Conservation (phyloP, 768 basidiomycete genomes). For the Boletus sp. region DNA sequence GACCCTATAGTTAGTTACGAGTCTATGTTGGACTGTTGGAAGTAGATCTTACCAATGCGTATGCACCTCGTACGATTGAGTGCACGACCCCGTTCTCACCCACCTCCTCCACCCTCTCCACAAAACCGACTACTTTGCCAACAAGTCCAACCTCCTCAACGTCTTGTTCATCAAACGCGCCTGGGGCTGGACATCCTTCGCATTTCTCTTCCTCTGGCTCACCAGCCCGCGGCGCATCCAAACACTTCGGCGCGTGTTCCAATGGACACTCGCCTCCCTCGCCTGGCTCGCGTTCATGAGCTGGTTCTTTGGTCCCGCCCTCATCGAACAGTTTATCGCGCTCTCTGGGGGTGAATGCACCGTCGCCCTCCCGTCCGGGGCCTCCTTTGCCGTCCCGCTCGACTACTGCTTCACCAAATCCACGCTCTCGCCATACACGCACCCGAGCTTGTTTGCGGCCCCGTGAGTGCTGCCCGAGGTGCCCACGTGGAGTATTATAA, state of each 20-base stretch:
- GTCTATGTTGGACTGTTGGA: too few relatives aligned
- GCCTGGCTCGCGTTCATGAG: conserved; percentile 74
- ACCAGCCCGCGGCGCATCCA: conserved; percentile 52
- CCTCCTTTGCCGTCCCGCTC: too few relatives aligned
- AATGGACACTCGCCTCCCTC: conserved; percentile 58
- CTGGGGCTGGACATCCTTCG: conserved; percentile 86
- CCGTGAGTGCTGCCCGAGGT: too few relatives aligned
- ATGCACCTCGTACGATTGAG: too few relatives aligned
- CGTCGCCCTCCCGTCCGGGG: too few relatives aligned
- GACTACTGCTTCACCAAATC: too few relatives aligned
- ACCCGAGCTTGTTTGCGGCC: too few relatives aligned
- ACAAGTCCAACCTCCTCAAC: conserved; percentile 80
- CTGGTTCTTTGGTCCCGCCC: conserved; percentile 88
- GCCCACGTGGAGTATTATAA: too few relatives aligned
- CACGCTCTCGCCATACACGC: too few relatives aligned
- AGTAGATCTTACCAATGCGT: too few relatives aligned
- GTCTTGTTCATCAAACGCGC: conserved; percentile 84
- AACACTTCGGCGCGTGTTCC: conserved; percentile 41
- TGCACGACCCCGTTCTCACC: conserved; percentile 66
- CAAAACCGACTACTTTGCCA: conserved; percentile 68
- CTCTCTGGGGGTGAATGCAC: conserved; percentile 77
- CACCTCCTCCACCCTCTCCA: conserved; percentile 68
- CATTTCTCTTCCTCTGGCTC: conserved; percentile 58
- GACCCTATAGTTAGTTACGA: too few relatives aligned
- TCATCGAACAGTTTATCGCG: conserved; percentile 64